These are phyloP conservation scores for Pyrenophora graminea DNA, from an alignment of 2,329 filamentous ascomycete species.

Conservation along the genomic window DNA sequence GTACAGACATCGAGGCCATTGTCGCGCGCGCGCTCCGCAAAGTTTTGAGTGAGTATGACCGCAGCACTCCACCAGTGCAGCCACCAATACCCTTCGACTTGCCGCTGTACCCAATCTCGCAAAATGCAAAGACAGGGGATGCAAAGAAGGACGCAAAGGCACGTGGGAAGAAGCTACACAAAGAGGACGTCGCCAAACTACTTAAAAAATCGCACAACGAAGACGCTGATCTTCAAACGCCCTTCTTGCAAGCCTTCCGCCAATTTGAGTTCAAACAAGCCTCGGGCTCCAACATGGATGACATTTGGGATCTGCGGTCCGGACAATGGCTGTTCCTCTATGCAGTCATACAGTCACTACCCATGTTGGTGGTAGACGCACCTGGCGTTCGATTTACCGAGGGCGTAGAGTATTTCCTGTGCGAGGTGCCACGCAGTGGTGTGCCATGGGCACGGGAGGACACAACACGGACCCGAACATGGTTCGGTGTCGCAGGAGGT, in stretches of 20 bases:
- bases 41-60: slow-evolving; percentile 85
- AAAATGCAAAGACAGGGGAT: slow-evolving; percentile 66
- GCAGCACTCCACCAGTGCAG: slow-evolving; percentile 83
- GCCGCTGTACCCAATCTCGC: slow-evolving; percentile 74
- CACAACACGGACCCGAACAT: slow-evolving; percentile 61
- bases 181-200: slow-evolving; percentile 75
- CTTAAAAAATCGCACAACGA: slow-evolving; percentile 82
- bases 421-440: slow-evolving; percentile 72
- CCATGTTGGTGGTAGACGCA: slow-evolving; percentile 77
- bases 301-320: slow-evolving; percentile 71
- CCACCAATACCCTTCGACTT: slow-evolving; percentile 91
- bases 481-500: slow-evolving; percentile 74
- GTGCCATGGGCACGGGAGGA: slow-evolving; percentile 74
- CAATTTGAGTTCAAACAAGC: slow-evolving; percentile 72
- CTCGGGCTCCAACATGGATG: slow-evolving; percentile 65
- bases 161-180: slow-evolving; percentile 71
- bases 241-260: slow-evolving; percentile 72
- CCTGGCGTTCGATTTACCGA: slow-evolving; percentile 70
- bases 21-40: slow-evolving; percentile 71
- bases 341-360: slow-evolving; percentile 74
- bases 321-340: slow-evolving; percentile 85
- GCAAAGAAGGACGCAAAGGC: slow-evolving; percentile 76
- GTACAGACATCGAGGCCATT: slow-evolving; percentile 60
- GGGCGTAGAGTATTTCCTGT: slow-evolving; percentile 80
- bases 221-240: slow-evolving; percentile 64